A percentile compares a stretch with the other conserved stretches of the same genome.
Conservation (phyloP, 495 filamentous ascomycete species). For the Jackrogersella multiformis region DNA sequence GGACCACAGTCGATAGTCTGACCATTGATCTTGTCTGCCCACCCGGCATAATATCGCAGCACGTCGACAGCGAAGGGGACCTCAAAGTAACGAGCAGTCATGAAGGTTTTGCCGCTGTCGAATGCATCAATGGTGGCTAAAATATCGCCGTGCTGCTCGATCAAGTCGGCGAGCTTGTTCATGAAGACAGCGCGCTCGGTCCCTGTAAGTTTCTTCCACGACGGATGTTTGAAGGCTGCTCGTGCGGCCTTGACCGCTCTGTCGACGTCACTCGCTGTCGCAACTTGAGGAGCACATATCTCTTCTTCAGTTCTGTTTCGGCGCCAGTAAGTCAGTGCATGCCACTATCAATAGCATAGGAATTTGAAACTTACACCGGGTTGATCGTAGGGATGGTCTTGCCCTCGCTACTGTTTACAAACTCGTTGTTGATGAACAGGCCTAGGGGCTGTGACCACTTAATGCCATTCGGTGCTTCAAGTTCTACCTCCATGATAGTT, state of each 20-base stretch:
- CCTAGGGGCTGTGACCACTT: not conserved
- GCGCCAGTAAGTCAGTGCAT: not conserved
- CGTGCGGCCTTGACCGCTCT: conserved; percentile 60
- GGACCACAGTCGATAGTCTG: conserved; percentile 73
- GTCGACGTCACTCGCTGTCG: conserved; percentile 59
- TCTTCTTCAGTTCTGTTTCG: not conserved
- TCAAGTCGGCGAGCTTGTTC: conserved; percentile 52
- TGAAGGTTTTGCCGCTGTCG: conserved; percentile 48
- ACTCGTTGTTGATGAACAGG: not conserved
- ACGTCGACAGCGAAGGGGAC: conserved; percentile 42
- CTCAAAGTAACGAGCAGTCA: conserved; percentile 38
- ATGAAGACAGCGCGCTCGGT: conserved; percentile 46
- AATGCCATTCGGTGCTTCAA: not conserved
- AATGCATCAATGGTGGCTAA: conserved; percentile 48
- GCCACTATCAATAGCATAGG: not conserved
- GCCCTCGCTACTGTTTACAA: not conserved
- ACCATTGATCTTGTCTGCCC: conserved; percentile 79
- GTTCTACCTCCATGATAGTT: not conserved
- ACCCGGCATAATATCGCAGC: conserved; percentile 81
- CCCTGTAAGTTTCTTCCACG: conserved; percentile 57
- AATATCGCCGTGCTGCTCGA: conserved; percentile 45
- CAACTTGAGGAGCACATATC: conserved; percentile 42
- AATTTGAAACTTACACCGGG: not conserved
- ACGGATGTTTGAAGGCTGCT: conserved; percentile 25
- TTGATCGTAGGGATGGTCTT: not conserved